Conservation (phyloP, 1,284 basidiomycete genomes). For the Pseudozyma hubeiensis region DNA sequence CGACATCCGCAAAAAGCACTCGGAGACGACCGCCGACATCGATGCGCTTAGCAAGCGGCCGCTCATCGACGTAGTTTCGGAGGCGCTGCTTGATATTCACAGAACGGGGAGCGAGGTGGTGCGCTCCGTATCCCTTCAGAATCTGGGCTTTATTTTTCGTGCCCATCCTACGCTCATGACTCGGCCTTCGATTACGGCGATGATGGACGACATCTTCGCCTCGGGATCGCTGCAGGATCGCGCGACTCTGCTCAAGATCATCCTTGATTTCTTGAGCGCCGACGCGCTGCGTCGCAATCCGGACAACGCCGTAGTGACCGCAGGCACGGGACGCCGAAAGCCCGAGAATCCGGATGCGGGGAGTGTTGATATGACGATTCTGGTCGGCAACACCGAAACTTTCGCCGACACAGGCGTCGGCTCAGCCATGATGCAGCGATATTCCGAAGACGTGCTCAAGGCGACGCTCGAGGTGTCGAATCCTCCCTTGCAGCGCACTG, state of each 20-base stretch:
- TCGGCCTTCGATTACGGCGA: constrained; percentile 77
- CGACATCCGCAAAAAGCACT: constrained; percentile 73
- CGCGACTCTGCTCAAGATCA: constrained; percentile 82
- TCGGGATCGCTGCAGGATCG: constrained; percentile 79
- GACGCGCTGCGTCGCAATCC: constrained; percentile 46
- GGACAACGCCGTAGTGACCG: constrained; percentile 39
- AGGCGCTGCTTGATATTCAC: constrained; percentile 78
- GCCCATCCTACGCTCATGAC: constrained; percentile 90
- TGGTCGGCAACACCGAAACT: constrained; percentile 91
- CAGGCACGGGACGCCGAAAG: constrained; percentile 34
- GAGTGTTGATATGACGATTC: constrained; percentile 76
- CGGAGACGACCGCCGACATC: constrained; percentile 37
- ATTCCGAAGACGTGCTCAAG: constrained; percentile 82
- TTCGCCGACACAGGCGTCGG: constrained; percentile 97
- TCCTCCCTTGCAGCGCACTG: constrained; percentile 79
- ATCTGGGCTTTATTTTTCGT: constrained; percentile 89
- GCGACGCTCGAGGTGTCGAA: constrained; percentile 73
- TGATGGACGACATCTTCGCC: constrained; percentile 88
- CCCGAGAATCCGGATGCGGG: constrained; percentile 74
- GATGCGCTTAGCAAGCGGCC: constrained; percentile 72
- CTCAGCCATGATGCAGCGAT: constrained; percentile 91
- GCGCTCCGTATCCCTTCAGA: constrained; percentile 78
- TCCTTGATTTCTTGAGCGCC: constrained; percentile 75
- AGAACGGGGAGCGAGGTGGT: constrained; percentile 74
- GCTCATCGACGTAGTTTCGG: constrained; percentile 84